These are phyloP conservation scores for Pichia scutulata DNA, from an alignment of 805 yeast genomes.

Conservation along the genomic window DNA sequence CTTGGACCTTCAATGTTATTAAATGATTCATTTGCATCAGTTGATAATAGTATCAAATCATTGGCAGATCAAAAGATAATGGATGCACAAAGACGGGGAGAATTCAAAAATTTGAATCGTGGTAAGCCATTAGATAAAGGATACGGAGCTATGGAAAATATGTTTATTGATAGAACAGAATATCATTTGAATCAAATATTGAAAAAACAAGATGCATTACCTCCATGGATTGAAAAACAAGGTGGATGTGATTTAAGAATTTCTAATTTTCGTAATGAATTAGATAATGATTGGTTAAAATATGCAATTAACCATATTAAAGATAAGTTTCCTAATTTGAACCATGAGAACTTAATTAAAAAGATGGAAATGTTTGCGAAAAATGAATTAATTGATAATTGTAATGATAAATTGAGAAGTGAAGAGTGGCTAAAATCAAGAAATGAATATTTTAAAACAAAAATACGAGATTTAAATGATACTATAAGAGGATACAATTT, in stretches of 20 bases:
- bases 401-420: constrained; percentile 12
- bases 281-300: constrained; percentile 35
- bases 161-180: constrained; percentile 59
- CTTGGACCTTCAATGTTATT: constrained; percentile 48
- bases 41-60: constrained; percentile 49
- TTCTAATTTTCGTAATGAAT: constrained; percentile 35
- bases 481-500: constrained; percentile 50
- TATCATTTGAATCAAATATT: constrained; percentile 74
- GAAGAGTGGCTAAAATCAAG: constrained; percentile 34
- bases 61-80: constrained; percentile 72
- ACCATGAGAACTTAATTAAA: constrained; percentile 14
- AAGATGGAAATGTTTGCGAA: constrained; percentile 13
- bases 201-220: constrained; percentile 66
- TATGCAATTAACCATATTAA: constrained; percentile 24
- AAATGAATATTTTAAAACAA: constrained; percentile 25
- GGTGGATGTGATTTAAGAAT: constrained; percentile 45
- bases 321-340: constrained; percentile 20
- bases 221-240: constrained; percentile 89
- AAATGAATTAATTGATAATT: constrained; percentile 15
- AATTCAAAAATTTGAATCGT: constrained; percentile 53
- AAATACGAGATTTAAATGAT: constrained; percentile 37
- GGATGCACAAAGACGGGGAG: constrained; percentile 66
- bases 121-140: constrained; percentile 49
- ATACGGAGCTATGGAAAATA: constrained; percentile 34
- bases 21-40: constrained; percentile 33